Evolutionary conservation across 2,329 filamentous ascomycete genomes (phyloP).

Genomic region (Botrytis paeoniae): DNA sequence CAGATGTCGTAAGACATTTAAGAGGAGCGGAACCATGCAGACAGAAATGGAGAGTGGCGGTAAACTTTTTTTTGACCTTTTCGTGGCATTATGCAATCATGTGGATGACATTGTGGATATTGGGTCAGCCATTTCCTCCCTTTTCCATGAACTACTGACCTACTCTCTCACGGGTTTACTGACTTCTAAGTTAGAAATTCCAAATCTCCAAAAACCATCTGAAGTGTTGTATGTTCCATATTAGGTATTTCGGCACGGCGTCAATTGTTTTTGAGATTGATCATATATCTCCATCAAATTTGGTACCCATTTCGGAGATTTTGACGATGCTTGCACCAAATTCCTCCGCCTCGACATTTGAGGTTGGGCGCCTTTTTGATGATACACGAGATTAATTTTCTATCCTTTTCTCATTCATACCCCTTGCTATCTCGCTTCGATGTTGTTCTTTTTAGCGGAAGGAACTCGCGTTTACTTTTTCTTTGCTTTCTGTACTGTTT

Average conservation of each 20-base stretch:
- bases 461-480: constrained; percentile 34
- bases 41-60: constrained; percentile 94
- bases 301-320: constrained; percentile 38
- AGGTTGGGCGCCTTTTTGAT: constrained; percentile 45
- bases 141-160: constrained; percentile 24
- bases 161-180: constrained; percentile 25
- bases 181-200: constrained; percentile 44
- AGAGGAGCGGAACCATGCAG: constrained; percentile 98
- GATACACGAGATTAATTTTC: constrained; percentile 14
- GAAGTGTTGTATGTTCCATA: constrained; percentile 35
- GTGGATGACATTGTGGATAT: constrained; percentile 92
- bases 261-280: constrained; percentile 37
- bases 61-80: constrained; percentile 95
- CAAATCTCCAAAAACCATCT: constrained; percentile 53
- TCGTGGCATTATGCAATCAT: constrained; percentile 97
- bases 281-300: constrained; percentile 40
- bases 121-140: constrained; percentile 42
- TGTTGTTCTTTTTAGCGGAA: constrained; percentile 34
- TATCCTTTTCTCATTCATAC: constrained; percentile 42
- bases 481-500: constrained; percentile 32
- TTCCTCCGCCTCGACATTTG: constrained; percentile 41
- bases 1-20: constrained; percentile 94
- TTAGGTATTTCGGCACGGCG: constrained; percentile 36
- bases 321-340: constrained; percentile 35
- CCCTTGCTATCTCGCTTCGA: constrained; percentile 34